phyloP scores from a whole-genome alignment of 139 green algal genomes.

The Asterochloris erici region DNA sequence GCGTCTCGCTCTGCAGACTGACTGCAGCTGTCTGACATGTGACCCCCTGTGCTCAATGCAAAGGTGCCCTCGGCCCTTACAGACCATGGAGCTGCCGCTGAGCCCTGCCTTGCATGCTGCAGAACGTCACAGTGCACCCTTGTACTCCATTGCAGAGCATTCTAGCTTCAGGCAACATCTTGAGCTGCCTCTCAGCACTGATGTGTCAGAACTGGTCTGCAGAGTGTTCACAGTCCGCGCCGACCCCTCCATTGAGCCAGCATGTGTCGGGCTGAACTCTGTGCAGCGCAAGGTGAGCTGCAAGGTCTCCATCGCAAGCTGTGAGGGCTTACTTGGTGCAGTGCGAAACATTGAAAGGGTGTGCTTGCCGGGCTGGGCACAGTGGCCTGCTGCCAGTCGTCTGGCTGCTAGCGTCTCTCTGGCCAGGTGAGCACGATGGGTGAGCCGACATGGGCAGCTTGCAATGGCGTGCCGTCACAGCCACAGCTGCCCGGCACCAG shows the following conservation, averaged over 20 bases:
- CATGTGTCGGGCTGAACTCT: conserved; percentile 76
- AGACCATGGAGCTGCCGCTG: background rate
- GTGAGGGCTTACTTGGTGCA: background rate
- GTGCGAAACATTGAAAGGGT: background rate
- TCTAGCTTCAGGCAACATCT: background rate
- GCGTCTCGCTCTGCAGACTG: background rate
- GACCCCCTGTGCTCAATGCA: background rate
- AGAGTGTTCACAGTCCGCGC: conserved; percentile 67
- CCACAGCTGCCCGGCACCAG: too few relatives aligned
- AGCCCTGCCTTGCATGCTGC: too few relatives aligned
- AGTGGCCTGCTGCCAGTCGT: too few relatives aligned
- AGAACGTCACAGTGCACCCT: too few relatives aligned
- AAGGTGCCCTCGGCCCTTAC: too few relatives aligned
- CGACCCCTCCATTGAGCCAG: conserved; percentile 49
- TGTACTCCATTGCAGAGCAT: too few relatives aligned
- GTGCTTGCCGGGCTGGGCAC: background rate
- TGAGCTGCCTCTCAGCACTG: background rate
- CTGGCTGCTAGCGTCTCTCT: too few relatives aligned
- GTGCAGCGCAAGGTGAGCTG: conserved; percentile 71
- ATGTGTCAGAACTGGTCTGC: conserved; percentile 35
- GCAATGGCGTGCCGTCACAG: too few relatives aligned
- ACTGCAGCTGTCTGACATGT: background rate
- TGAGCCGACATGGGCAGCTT: too few relatives aligned
- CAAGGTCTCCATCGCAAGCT: background rate
- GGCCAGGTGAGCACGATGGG: too few relatives aligned